Conservation (phyloP, 441 rosid genomes). For the Adansonia madagascariensis region DNA sequence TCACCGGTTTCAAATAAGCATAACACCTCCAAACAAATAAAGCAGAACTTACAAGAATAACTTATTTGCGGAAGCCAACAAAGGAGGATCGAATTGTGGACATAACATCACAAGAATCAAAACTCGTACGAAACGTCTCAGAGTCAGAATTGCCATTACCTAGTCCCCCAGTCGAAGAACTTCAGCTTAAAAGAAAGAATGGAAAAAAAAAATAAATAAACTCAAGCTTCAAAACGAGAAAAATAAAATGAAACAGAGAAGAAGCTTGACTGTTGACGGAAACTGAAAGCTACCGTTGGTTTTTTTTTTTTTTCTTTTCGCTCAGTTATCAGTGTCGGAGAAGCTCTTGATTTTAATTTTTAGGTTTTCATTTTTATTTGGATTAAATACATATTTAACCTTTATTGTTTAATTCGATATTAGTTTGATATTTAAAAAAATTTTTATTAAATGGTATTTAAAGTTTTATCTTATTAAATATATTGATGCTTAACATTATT, state of each 20-base stretch:
- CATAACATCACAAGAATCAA: constrained; percentile 24
- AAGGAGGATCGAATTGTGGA: constrained; percentile 39
- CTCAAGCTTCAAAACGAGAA: constrained; percentile 11
- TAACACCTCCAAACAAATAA: constrained; percentile 20
- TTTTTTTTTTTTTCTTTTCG: constrained; percentile 26
- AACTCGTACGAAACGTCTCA: constrained; percentile 40
- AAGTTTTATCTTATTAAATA: no score
- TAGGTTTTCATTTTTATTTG: background rate
- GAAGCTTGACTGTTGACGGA: constrained; percentile 42
- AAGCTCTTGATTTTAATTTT: constrained; percentile 33
- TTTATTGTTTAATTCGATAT: no score
- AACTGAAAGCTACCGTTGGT: constrained; percentile 38
- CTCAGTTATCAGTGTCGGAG: constrained; percentile 40
- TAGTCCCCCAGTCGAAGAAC: constrained; percentile 30
- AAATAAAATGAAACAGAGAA: background rate
- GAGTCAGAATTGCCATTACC: constrained; percentile 45
- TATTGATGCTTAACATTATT: no score
- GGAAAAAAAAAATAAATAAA: background rate
- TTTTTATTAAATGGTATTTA: no score
- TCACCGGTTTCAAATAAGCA: constrained; percentile 35
- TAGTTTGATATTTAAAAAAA: no score
- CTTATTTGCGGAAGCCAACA: constrained; percentile 34
- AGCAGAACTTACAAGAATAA: constrained; percentile 41
- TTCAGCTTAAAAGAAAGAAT: constrained; percentile 16
- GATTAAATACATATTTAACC: no score